Evolutionary conservation across 805 yeast genomes (phyloP).

Genomic region (Brettanomyces nanus): DNA sequence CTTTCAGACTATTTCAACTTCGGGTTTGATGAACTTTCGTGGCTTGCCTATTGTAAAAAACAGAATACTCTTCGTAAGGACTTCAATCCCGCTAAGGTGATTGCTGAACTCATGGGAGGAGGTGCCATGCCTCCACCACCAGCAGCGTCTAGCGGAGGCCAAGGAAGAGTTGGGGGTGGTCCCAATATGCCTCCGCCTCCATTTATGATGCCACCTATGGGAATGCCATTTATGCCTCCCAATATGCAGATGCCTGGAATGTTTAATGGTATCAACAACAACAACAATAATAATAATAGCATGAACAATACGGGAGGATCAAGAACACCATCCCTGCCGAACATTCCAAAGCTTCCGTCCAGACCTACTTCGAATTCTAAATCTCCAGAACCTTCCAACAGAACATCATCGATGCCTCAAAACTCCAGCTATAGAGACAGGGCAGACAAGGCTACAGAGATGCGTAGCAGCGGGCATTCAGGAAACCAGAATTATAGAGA

Average conservation of each 20-base stretch:
- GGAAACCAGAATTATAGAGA: constrained; percentile 8
- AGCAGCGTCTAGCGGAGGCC: constrained; percentile 21
- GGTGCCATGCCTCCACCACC: constrained; percentile 22
- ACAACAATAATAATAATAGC: constrained; percentile 1
- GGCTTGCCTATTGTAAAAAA: constrained; percentile 87
- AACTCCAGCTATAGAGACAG: constrained; percentile 21
- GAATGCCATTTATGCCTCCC: constrained; percentile 2
- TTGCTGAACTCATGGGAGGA: constrained; percentile 48
- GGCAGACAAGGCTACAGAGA: constrained; percentile 21
- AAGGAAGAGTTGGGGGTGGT: constrained; percentile 6
- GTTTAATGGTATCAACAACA: background rate
- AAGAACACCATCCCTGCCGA: constrained; percentile 7
- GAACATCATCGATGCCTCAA: no score
- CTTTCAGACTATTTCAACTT: constrained; percentile 89
- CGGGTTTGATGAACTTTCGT: constrained; percentile 93
- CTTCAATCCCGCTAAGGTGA: constrained; percentile 73
- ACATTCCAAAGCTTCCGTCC: constrained; percentile 16
- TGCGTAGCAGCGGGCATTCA: constrained; percentile 8
- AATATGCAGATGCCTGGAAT: constrained; percentile 1
- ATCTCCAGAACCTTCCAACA: constrained; percentile 14
- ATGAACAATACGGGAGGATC: background rate
- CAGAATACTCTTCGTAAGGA: constrained; percentile 77
- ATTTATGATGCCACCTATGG: constrained; percentile 16
- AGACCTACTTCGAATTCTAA: constrained; percentile 14
- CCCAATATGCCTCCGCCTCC: constrained; percentile 18